Conservation (phyloP, 2,329 filamentous ascomycete genomes). For the Rutstroemia sp. region DNA sequence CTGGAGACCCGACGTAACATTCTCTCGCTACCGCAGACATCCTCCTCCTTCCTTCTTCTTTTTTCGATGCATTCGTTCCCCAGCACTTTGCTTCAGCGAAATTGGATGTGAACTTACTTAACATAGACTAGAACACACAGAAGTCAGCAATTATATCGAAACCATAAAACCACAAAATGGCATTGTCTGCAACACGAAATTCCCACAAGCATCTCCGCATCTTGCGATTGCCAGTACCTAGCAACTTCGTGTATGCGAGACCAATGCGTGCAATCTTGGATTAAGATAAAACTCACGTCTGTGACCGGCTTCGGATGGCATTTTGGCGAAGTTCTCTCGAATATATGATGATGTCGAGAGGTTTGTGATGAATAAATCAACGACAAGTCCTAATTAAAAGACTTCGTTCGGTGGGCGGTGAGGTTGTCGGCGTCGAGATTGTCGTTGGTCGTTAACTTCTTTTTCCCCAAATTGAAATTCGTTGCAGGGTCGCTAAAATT, state of each 20-base stretch:
- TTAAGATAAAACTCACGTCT: slow-evolving; percentile 60
- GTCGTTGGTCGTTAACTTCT: slow-evolving; percentile 16
- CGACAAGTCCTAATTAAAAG: slow-evolving; percentile 27
- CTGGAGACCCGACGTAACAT: not conserved
- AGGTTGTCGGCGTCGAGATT: slow-evolving; percentile 24
- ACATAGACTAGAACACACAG: slow-evolving; percentile 61
- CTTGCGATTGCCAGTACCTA: not conserved
- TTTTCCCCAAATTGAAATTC: not conserved
- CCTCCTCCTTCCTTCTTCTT: not conserved
- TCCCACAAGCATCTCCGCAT: not conserved
- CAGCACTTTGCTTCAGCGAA: not conserved
- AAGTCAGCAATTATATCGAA: slow-evolving; percentile 24
- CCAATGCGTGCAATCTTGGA: not conserved
- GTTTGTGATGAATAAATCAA: slow-evolving; percentile 18
- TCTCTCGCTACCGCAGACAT: not conserved
- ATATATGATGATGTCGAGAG: slow-evolving; percentile 35
- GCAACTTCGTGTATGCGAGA: not conserved
- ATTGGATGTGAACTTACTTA: slow-evolving; percentile 58
- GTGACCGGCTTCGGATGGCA: slow-evolving; percentile 84
- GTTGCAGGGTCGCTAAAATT: slow-evolving; percentile 1
- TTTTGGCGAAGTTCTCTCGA: slow-evolving; percentile 55
- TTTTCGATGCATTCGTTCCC: not conserved
- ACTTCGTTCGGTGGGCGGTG: slow-evolving; percentile 23
- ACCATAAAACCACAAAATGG: not conserved
- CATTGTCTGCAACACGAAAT: not conserved